These are phyloP conservation scores for Aspergillus candidus DNA, from an alignment of 2,329 filamentous ascomycete species.

Conservation along the genomic window DNA sequence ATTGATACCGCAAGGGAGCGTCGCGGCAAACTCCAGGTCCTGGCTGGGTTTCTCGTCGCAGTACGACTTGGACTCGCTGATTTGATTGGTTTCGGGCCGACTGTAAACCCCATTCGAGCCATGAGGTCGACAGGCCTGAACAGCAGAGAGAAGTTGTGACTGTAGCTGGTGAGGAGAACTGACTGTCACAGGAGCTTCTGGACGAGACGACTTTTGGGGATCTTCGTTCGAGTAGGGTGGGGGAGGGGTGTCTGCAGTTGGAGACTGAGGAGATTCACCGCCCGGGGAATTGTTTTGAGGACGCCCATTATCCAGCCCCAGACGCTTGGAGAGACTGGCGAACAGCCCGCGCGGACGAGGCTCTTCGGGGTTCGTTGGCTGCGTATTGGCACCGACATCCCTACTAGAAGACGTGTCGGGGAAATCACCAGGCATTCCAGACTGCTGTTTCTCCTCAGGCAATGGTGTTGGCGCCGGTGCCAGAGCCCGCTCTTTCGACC, in stretches of 20 bases:
- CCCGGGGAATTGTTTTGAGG: conserved; percentile 16
- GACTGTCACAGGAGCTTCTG: conserved; percentile 26
- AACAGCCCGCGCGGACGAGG: conserved; percentile 56
- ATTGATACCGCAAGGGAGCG: conserved; percentile 65
- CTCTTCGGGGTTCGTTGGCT: conserved; percentile 25
- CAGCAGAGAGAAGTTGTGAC: conserved; percentile 61
- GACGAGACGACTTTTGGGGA: conserved; percentile 23
- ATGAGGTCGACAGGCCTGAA: conserved; percentile 70
- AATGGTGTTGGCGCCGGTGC: conserved; percentile 15
- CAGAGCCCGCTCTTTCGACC: conserved; percentile 39
- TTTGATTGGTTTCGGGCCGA: conserved; percentile 62
- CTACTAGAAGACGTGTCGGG: conserved; percentile 56
- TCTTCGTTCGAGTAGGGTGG: conserved; percentile 37
- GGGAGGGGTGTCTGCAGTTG: conserved; percentile 26
- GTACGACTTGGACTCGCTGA: conserved; percentile 79
- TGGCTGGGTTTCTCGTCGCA: conserved; percentile 72
- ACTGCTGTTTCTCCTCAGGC: conserved; percentile 29
- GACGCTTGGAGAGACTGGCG: conserved; percentile 59
- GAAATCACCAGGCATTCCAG: conserved; percentile 69
- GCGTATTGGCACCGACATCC: conserved; percentile 13
- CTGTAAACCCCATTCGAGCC: conserved; percentile 68
- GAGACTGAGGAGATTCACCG: conserved; percentile 20
- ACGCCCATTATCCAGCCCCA: conserved; percentile 57
- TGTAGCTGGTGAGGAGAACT: conserved; percentile 39
- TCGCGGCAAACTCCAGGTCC: conserved; percentile 65